Conservation (phyloP, 164 flowering plant genomes). For the Sextonia rubra region DNA sequence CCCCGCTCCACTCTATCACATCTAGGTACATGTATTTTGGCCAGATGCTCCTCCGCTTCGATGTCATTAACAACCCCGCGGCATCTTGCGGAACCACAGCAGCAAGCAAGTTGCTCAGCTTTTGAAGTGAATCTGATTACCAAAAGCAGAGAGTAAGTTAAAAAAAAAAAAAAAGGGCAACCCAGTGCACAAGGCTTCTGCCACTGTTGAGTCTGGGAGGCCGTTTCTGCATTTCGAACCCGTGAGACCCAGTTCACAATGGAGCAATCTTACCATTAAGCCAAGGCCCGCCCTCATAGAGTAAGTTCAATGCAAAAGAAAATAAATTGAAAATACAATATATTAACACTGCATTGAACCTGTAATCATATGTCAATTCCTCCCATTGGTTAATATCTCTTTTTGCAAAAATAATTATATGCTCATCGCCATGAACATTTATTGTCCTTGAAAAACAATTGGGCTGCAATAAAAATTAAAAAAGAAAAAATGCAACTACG, state of each 20-base stretch:
- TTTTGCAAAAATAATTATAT: constrained; percentile 96
- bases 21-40: constrained; percentile 66
- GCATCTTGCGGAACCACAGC: constrained; percentile 89
- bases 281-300: no score
- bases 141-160: neutral
- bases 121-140: constrained; percentile 66
- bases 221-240: no score
- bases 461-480: constrained; percentile 63
- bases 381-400: constrained; percentile 91
- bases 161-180: neutral
- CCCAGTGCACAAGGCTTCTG: neutral
- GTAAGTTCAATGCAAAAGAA: neutral
- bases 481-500: neutral
- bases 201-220: no score
- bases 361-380: constrained; percentile 96
- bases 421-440: constrained; percentile 78
- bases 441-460: constrained; percentile 96
- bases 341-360: constrained; percentile 36
- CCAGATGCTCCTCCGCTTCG: constrained; percentile 71
- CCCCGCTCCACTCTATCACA: constrained; percentile 60
- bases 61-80: constrained; percentile 87
- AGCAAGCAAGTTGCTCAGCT: constrained; percentile 77
- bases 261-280: no score
- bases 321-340: constrained; percentile 3
- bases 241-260: no score